These are phyloP conservation scores for Francoa sonchifolia DNA, from an alignment of 441 rosid species.

Conservation along the genomic window DNA sequence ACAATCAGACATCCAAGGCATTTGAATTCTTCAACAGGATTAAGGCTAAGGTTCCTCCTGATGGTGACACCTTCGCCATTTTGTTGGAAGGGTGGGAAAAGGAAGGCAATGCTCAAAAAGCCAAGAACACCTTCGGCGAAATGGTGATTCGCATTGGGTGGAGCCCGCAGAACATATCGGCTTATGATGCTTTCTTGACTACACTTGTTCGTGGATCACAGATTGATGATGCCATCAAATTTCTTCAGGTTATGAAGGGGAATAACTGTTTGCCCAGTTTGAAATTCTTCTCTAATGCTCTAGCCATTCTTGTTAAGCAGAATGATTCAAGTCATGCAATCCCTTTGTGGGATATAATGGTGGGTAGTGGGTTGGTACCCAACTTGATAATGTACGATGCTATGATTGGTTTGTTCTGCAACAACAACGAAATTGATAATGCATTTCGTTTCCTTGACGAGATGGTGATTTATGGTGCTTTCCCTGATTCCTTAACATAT, in stretches of 20 bases:
- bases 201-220: conserved; percentile 24
- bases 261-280: conserved; percentile 40
- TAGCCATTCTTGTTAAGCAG: conserved; percentile 32
- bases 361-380: conserved; percentile 27
- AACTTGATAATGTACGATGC: conserved; percentile 35
- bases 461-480: conserved; percentile 40
- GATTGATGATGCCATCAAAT: conserved; percentile 29
- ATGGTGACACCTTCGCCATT: conserved; percentile 35
- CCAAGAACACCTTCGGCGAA: conserved; percentile 34
- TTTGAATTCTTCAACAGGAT: conserved; percentile 30
- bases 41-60: conserved; percentile 27
- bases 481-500: conserved; percentile 39
- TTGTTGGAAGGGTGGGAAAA: conserved; percentile 53
- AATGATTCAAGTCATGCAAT: conserved; percentile 20
- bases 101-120: conserved; percentile 34
- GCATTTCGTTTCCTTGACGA: conserved; percentile 35
- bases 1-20: conserved; percentile 23
- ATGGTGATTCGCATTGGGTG: conserved; percentile 36
- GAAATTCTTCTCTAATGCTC: conserved; percentile 31
- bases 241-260: conserved; percentile 33
- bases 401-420: conserved; percentile 33
- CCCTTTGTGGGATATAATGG: conserved; percentile 35
- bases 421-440: conserved; percentile 22
- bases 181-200: conserved; percentile 31
- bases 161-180: conserved; percentile 16